These are phyloP conservation scores for Sclerospora graminicola DNA, from an alignment of 352 stramenopile species.

Conservation along the genomic window DNA sequence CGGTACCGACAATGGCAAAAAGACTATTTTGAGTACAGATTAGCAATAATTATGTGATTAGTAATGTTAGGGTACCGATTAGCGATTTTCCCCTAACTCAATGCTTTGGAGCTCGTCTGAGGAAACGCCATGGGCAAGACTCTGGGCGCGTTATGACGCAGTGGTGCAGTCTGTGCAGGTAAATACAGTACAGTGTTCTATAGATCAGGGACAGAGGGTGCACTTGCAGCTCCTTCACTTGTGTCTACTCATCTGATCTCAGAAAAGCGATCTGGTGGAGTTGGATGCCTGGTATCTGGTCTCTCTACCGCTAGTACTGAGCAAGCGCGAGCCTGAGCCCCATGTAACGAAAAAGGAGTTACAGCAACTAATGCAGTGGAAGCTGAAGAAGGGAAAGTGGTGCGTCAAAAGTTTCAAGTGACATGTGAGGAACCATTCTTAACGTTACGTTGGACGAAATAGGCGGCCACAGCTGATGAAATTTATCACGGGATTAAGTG, in stretches of 20 bases:
- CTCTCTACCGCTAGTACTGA: slow-evolving; percentile 30
- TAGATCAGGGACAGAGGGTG: not conserved
- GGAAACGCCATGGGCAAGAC: slow-evolving; percentile 23
- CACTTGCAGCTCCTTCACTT: not conserved
- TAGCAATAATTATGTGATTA: not conserved
- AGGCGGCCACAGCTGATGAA: slow-evolving; percentile 73
- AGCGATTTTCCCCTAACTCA: slow-evolving; percentile 17
- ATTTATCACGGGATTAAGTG: slow-evolving; percentile 37
- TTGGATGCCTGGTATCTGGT: slow-evolving; percentile 52
- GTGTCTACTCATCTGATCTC: not conserved
- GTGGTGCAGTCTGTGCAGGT: slow-evolving; percentile 33
- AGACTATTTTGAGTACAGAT: too few species aligned
- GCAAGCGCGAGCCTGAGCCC: slow-evolving; percentile 32
- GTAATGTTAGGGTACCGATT: not conserved
- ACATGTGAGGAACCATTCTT: not conserved
- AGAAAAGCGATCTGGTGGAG: slow-evolving; percentile 49
- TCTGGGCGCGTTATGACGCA: slow-evolving; percentile 32
- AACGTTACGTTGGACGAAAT: slow-evolving; percentile 1
- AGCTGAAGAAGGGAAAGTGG: slow-evolving; percentile 82
- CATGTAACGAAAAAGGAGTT: slow-evolving; percentile 49
- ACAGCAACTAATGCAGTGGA: slow-evolving; percentile 68
- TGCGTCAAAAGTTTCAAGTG: slow-evolving; percentile 6
- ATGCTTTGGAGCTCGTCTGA: slow-evolving; percentile 4
- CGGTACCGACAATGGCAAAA: not conserved
- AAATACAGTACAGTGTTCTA: not conserved